These are phyloP conservation scores for Blumeria hordei DNA, from an alignment of 2,329 filamentous ascomycete genomes.

Conservation along the genomic window DNA sequence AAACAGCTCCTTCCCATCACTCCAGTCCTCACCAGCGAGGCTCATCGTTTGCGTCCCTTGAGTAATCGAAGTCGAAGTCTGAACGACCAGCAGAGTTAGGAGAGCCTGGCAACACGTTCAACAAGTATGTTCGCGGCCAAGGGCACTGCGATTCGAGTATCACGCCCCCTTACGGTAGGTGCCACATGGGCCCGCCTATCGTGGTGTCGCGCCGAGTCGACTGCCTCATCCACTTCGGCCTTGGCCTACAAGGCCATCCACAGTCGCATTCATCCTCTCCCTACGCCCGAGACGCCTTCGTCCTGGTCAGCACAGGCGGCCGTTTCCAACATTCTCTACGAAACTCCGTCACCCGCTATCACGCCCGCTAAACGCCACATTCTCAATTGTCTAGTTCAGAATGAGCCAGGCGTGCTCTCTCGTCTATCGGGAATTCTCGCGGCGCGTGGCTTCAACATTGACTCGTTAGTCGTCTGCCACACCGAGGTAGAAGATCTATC, in stretches of 20 bases:
- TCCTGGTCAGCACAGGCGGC: constrained; percentile 81
- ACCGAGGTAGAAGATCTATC: constrained; percentile 93
- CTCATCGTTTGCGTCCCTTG: no score
- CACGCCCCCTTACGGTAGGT: no score
- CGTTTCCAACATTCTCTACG: constrained; percentile 95
- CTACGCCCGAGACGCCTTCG: constrained; percentile 50
- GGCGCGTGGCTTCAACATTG: constrained; percentile 95
- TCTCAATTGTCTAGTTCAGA: constrained; percentile 95
- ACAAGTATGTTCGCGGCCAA: no score
- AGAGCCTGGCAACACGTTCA: no score
- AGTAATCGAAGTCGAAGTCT: no score
- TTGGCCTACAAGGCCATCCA: constrained; percentile 95
- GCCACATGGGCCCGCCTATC: no score
- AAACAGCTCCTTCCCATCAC: no score
- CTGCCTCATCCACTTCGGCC: constrained; percentile 60
- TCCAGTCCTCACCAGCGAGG: no score
- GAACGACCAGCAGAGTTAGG: no score
- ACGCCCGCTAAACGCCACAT: constrained; percentile 82
- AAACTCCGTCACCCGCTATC: constrained; percentile 67
- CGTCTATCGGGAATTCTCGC: constrained; percentile 91
- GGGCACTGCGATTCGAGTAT: no score
- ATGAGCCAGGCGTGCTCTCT: constrained; percentile 91
- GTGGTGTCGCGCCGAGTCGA: constrained; percentile 18
- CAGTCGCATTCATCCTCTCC: constrained; percentile 63
- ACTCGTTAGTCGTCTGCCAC: constrained; percentile 90